Base-by-base conservation (phyloP, 148 eudicot species). In the Limonium bicolor region DNA sequence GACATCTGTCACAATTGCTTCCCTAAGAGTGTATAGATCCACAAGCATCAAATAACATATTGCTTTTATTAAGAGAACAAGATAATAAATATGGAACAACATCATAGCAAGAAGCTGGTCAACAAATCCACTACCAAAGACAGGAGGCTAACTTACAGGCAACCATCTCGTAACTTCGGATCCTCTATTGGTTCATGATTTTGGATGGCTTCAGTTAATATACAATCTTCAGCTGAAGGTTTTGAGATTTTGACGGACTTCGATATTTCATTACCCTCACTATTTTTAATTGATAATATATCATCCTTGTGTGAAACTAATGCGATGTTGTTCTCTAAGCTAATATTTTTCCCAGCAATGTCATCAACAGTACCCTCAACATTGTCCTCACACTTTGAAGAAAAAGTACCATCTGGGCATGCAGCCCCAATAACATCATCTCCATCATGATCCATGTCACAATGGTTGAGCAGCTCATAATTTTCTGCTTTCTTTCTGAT, bases 91-190 rank as follows among this genome's bases (percentile, higher is more conserved):
- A n/a, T n/a, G n/a, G n/a, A n/a, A n/a, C n/a, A n/a, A n/a, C n/a
- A n/a, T 7, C 19, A 43, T 24, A 13, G 27, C 13, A 22, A 20
- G 14, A 23, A 12, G 31, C 30, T 13, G 11, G 16, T n/a, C n/a
- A 25, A n/a, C 48, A 43, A 24, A 22, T 12, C 4, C 27, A 14
- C n/a, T 26, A 54, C 15, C 0, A 27, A 30, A 31, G 20, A 3
- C 0, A 13, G 24, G 2, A 54, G 20, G 21, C 9, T 39, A 38
- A 51, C 86, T 63, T 76, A 86, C 96, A 60, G 38, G 64, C 32
- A 28, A 62, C 44, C 48, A 43, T 60, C 67, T 53, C 61, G 55
- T 44, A 46, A 38, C 20, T 37, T 36, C 20, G 55, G 63, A 46
- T 54, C 70, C 20, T 32, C 28, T 24, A 26, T 18, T 32, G 56